Evolutionary conservation across 441 rosid species (phyloP), one percentile per base, ranked within the genome.

Genomic region (Bruguiera hainesii): DNA sequence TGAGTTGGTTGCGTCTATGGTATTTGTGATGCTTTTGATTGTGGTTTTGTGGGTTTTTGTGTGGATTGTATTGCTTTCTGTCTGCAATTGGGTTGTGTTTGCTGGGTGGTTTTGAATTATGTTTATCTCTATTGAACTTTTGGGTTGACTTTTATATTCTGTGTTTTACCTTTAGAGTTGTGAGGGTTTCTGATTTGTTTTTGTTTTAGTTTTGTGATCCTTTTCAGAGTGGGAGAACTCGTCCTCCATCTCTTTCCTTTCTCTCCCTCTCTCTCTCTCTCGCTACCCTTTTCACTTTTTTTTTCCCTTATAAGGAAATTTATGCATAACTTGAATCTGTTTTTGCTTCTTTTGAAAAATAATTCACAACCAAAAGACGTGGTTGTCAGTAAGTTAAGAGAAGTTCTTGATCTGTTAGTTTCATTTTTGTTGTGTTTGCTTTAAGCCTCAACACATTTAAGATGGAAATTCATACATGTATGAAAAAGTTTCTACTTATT

Each of bases 71-170:
- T 42, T 63, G 61, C 50, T 66, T 66, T 66, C 28, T 19, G 21
- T 56, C 56, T 73, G 68, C 50, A 79, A 70, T 79, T 79, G 35
- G 63, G 67, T 1, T 57, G 15, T 68, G 31, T 53, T 33, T 33
- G 37, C 10, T 33, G 37, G 2, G 37, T 66, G 37, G 37, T 1
- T 66, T 69, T 26, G 69, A 56, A 71, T 64, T 56, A 42, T 3
- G 6, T 19, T 31, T 63, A 67, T 73, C 10, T 25, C 21, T 74
- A 48, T 72, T 57, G 37, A 61, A 15, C 19, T 55, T 72, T 64
- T 33, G 37, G 80, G 82, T 84, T 82, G 81, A 77, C 81, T 78
- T 68, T 76, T 29, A 31, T 68, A 68, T 66, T 25, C 33, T 7
- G 56, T 59, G 69, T 49, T 65, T 71, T 69, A 3, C 46, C 72